phyloP scores from a whole-genome alignment of 495 filamentous ascomycete species.

The Lichenothelia convexa region DNA sequence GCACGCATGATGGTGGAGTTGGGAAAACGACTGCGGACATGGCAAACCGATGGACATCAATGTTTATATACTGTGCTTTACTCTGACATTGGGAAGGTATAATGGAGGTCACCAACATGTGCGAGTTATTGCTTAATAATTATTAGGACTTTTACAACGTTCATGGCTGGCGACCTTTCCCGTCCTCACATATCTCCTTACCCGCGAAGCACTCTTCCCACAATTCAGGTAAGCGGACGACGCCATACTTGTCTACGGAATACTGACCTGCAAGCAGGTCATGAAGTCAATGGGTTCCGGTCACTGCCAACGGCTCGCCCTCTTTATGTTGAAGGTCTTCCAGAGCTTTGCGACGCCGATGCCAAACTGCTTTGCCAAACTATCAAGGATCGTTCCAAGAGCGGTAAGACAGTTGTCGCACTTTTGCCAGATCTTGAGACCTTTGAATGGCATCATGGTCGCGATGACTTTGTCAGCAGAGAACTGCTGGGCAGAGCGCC shows the following conservation, averaged over 20 bases:
- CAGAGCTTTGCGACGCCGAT: slow-evolving; percentile 38
- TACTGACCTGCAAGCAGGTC: slow-evolving; percentile 14
- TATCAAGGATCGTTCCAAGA: slow-evolving; percentile 10
- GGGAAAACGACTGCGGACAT: slow-evolving; percentile 32
- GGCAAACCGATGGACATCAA: slow-evolving; percentile 26
- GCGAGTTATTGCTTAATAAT: background rate
- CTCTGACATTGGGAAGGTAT: slow-evolving; percentile 81
- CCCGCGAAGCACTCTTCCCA: too few species aligned
- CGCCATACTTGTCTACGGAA: too few species aligned
- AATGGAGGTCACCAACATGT: too few species aligned
- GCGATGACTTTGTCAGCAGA: slow-evolving; percentile 65
- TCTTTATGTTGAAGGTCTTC: slow-evolving; percentile 33
- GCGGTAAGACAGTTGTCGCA: slow-evolving; percentile 35
- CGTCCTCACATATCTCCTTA: slow-evolving; percentile 51
- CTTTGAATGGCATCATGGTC: slow-evolving; percentile 67
- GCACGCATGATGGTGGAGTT: slow-evolving; percentile 47
- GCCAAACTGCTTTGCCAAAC: slow-evolving; percentile 32
- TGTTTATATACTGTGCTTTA: slow-evolving; percentile 57
- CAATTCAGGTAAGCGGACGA: too few species aligned
- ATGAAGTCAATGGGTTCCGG: slow-evolving; percentile 13
- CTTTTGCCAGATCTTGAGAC: slow-evolving; percentile 55
- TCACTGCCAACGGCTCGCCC: slow-evolving; percentile 20
- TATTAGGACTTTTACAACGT: slow-evolving; percentile 55
- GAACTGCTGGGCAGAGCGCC: slow-evolving; percentile 36
- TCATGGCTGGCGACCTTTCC: slow-evolving; percentile 61